Evolutionary conservation across 1,139 yeast species (phyloP), one percentile per base, ranked within the genome.

Genomic region (Hemisphaericaspora lyxosophila): DNA sequence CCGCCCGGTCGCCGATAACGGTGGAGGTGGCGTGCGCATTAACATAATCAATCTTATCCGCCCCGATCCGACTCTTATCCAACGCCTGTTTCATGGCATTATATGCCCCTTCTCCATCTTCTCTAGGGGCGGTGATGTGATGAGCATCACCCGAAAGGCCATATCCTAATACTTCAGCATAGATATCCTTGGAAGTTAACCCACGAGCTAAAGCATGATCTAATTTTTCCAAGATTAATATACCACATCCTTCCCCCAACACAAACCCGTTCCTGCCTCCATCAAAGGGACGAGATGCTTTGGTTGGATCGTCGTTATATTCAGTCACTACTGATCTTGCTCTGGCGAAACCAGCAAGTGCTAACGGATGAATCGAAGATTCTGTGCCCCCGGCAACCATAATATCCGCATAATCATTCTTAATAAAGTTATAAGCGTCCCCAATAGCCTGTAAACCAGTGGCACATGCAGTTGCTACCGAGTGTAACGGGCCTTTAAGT

Each of bases 11-110:
- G 4, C 99, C 99, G 7, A 90, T 67, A 6, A 69, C 66, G 0
- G 99, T 94, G 0, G 96, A 86, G 0, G 99, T 94, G 0, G 99
- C 98, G 61, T 94, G 99, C 1, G 98, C 97, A 61, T 94, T 94
- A 36, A 94, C 72, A 54, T 89, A 92, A 37, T 75, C 88, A 7
- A 92, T 67, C 4, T 76, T 66, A 2, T 54, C 36, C 0, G 80
- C 71, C 0, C 58, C 57, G 4, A 67, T 34, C 14, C 18, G 12
- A 1, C 84, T 81, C 26, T 72, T 66, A 17, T 62, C 57, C 15
- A 90, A 49, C 0, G 97, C 95, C 74, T 77, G 76, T 37, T 69
- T 62, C 96, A 94, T 92, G 4, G 97, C 83, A 44, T 85, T 67
- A 44, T 60, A 71, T 0, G 97, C 97, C 4, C 98, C 98, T 33